These are phyloP conservation scores for Chrysopogon serrulatus DNA, from an alignment of 176 grass and related monocot genomes.

Conservation along the genomic window DNA sequence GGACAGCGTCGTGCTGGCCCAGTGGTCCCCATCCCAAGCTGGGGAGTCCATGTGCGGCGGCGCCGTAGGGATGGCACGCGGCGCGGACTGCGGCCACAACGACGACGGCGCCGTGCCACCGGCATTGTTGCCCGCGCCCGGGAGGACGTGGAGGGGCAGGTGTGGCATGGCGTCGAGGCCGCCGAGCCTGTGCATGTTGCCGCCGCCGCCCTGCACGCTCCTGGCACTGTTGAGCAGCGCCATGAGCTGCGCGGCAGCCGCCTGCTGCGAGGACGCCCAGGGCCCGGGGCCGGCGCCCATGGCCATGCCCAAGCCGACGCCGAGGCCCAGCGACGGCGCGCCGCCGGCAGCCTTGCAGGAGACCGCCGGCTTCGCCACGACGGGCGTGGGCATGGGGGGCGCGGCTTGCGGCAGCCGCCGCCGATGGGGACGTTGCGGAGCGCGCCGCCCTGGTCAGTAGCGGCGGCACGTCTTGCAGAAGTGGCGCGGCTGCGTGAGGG, in stretches of 20 bases:
- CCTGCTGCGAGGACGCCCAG: conserved; percentile 44
- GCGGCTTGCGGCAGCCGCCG: conserved; percentile 64
- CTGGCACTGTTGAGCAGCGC: conserved; percentile 53
- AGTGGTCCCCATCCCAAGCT: conserved; percentile 38
- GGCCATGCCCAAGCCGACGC: conserved; percentile 30
- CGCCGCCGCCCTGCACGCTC: conserved; percentile 13
- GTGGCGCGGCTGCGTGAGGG: conserved; percentile 74
- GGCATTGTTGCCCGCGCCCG: conserved; percentile 20
- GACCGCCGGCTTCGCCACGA: conserved; percentile 17
- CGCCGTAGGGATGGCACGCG: background rate
- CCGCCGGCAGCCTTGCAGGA: conserved; percentile 34
- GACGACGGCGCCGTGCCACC: conserved; percentile 2
- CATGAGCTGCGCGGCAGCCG: conserved; percentile 57
- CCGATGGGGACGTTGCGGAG: conserved; percentile 80
- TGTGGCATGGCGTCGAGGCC: conserved; percentile 39
- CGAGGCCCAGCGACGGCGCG: conserved; percentile 35
- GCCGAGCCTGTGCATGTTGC: conserved; percentile 38
- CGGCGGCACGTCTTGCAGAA: conserved; percentile 92
- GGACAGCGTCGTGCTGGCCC: conserved; percentile 40
- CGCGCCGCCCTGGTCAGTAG: conserved; percentile 82
- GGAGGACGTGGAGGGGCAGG: conserved; percentile 29
- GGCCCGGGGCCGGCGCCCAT: background rate
- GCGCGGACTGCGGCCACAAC: conserved; percentile 30
- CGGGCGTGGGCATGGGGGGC: conserved; percentile 39
- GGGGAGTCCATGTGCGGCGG: conserved; percentile 39